Evolutionary conservation across 192 early-diverging fungal species (phyloP).

Genomic region (Coemansia sp.): DNA sequence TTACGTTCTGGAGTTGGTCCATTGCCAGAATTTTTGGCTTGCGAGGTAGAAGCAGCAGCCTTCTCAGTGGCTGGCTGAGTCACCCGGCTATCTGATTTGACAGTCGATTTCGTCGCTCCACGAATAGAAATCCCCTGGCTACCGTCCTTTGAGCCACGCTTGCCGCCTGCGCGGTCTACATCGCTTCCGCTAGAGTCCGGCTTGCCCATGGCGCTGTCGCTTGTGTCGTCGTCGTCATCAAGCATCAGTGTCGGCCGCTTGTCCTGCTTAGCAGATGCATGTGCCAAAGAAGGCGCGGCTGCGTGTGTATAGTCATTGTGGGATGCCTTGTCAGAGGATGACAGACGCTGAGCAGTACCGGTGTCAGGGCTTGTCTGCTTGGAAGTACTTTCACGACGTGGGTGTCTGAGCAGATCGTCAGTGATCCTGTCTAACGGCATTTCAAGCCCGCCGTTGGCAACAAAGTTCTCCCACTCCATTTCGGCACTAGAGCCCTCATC

Average conservation of each 20-base stretch:
- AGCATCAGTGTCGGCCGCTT: not conserved
- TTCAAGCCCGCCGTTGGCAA: constrained; percentile 50
- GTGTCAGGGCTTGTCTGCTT: not conserved
- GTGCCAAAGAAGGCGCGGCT: not conserved
- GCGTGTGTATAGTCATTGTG: not conserved
- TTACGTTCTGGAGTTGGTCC: constrained; percentile 10
- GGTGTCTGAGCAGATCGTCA: constrained; percentile 45
- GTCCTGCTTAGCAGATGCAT: not conserved
- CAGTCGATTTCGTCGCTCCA: constrained; percentile 17
- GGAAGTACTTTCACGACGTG: constrained; percentile 5
- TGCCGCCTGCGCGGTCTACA: not conserved
- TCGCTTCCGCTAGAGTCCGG: constrained; percentile 4
- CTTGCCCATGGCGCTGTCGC: constrained; percentile 12
- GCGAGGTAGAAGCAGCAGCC: not conserved
- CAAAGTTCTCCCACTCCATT: constrained; percentile 55
- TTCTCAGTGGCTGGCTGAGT: not conserved
- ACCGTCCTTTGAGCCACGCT: constrained; percentile 2
- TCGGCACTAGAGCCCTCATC: constrained; percentile 29
- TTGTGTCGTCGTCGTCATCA: constrained; percentile 31
- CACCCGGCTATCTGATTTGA: not conserved
- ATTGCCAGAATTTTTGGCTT: not conserved
- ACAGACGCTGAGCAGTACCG: not conserved
- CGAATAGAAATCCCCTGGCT: constrained; percentile 29
- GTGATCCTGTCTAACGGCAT: constrained; percentile 50
- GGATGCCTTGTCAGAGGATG: not conserved